These are phyloP conservation scores for Juncus effusus DNA, from an alignment of 176 grass and related monocot genomes.

Conservation along the genomic window DNA sequence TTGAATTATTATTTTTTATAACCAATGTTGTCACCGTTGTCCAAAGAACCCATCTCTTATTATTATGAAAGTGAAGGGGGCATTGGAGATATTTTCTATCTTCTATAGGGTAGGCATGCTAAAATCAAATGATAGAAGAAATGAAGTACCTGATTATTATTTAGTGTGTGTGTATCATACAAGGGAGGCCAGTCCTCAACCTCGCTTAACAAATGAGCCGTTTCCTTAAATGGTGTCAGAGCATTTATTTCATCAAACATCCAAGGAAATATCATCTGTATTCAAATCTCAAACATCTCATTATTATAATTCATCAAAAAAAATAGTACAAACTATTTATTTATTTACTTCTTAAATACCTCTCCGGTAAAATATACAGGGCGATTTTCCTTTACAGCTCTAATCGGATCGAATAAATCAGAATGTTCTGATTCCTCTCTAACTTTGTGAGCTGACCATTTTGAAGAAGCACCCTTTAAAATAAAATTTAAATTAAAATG, in stretches of 20 bases:
- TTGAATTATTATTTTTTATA: too few species aligned
- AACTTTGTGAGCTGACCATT: slow-evolving; percentile 84
- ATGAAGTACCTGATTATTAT: slow-evolving; percentile 66
- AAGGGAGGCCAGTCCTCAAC: slow-evolving; percentile 70
- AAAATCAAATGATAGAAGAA: neutral
- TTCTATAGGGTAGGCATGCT: too few species aligned
- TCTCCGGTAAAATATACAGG: slow-evolving; percentile 92
- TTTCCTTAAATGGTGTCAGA: slow-evolving; percentile 57
- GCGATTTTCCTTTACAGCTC: slow-evolving; percentile 60
- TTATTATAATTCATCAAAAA: neutral
- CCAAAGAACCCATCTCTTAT: too few species aligned
- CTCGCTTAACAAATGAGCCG: slow-evolving; percentile 67
- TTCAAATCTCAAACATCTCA: neutral
- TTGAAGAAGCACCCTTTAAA: slow-evolving; percentile 69
- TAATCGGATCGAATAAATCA: slow-evolving; percentile 74
- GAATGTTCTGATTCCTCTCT: slow-evolving; percentile 33
- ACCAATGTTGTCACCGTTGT: too few species aligned
- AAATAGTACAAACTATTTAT: neutral
- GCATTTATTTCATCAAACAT: slow-evolving; percentile 83
- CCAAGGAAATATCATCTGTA: slow-evolving; percentile 76
- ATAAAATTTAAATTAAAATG: slow-evolving; percentile 14
- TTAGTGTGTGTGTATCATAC: slow-evolving; percentile 58
- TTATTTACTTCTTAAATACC: slow-evolving; percentile 28
- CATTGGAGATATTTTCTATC: too few species aligned
- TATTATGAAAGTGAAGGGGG: too few species aligned